Evolutionary conservation across 192 early-diverging fungal species (phyloP).

Genomic region (Phlyctochytrium arcticum): DNA sequence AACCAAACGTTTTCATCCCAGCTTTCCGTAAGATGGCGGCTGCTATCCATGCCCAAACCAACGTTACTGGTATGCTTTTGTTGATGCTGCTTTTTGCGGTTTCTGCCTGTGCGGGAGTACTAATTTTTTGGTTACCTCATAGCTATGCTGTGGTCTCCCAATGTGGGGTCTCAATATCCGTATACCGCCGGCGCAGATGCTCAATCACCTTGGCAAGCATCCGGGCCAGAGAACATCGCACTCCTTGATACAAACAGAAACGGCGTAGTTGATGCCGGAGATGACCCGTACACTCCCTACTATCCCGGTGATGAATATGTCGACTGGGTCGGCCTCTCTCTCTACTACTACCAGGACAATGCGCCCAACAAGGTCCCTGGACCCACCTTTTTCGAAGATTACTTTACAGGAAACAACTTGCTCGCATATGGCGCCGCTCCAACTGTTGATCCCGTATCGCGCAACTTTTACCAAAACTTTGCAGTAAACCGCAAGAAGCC

Average conservation of each 20-base stretch:
- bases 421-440: slow-evolving; percentile 5
- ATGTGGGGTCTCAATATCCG: slow-evolving; percentile 41
- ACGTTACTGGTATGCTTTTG: slow-evolving; percentile 32
- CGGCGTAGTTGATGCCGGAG: slow-evolving; percentile 11
- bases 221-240: background rate
- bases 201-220: background rate
- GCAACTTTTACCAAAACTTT: slow-evolving; percentile 42
- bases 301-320: slow-evolving; percentile 35
- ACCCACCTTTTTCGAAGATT: slow-evolving; percentile 8
- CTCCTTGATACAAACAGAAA: slow-evolving; percentile 33
- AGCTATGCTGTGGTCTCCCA: slow-evolving; percentile 50
- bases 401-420: slow-evolving; percentile 4
- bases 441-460: slow-evolving; percentile 6
- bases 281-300: slow-evolving; percentile 39
- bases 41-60: slow-evolving; percentile 33
- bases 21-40: slow-evolving; percentile 27
- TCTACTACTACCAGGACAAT: slow-evolving; percentile 17
- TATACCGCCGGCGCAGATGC: slow-evolving; percentile 8
- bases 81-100: background rate
- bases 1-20: slow-evolving; percentile 22
- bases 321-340: slow-evolving; percentile 33
- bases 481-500: slow-evolving; percentile 33
- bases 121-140: too few species aligned
- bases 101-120: too few species aligned
- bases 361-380: background rate